A percentile compares a stretch with the other conserved stretches of the same genome.
Evolutionary conservation across 169 alveolate species (phyloP).

Genomic region (Theileria equi): DNA sequence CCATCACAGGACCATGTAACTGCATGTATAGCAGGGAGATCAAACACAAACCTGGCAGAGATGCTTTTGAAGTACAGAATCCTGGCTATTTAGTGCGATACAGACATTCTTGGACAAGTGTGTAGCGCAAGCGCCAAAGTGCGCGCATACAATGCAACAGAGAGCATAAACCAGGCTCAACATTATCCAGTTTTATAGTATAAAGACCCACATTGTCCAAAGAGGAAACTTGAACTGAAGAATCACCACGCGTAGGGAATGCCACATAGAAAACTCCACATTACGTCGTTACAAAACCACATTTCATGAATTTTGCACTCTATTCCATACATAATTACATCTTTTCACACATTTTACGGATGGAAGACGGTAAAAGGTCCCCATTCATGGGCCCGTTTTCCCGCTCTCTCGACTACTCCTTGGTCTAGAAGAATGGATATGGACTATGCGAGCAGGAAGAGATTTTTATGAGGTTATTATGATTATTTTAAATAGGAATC

Average conservation of each 20-base stretch:
- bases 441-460: too few species aligned
- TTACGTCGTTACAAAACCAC: conserved; percentile 4
- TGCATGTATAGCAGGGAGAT: too few species aligned
- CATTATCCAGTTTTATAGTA: not conserved
- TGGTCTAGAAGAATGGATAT: too few species aligned
- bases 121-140: not conserved
- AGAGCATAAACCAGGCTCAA: not conserved
- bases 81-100: conserved; percentile 8
- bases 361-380: too few species aligned
- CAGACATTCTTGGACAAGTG: conserved; percentile 11
- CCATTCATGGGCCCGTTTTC: too few species aligned
- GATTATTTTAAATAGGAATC: too few species aligned
- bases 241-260: not conserved
- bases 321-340: too few species aligned
- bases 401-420: too few species aligned
- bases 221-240: not conserved
- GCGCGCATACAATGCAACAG: not conserved
- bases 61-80: conserved; percentile 44
- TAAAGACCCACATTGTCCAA: not conserved
- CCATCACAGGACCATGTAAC: too few species aligned
- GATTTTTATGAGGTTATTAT: too few species aligned
- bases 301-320: too few species aligned
- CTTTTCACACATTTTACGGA: too few species aligned
- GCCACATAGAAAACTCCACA: conserved; percentile 1
- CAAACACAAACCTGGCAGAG: conserved; percentile 45